Percentiles rank a stretch among this genome's conserved stretches.
Conservation (phyloP, 1,284 basidiomycete genomes). For the Leccinum subrobustum region DNA sequence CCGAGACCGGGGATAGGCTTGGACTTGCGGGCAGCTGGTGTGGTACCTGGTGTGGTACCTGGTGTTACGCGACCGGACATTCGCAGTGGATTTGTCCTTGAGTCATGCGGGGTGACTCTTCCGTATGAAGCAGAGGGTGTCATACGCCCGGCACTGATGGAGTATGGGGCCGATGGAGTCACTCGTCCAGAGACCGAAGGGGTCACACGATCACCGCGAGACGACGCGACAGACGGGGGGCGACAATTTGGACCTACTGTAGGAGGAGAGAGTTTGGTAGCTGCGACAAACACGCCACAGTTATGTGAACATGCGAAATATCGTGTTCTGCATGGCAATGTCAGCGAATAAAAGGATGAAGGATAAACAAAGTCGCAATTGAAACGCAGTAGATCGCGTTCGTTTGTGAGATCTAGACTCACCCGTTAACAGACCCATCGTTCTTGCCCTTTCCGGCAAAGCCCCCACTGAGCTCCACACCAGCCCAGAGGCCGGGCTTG, state of each 20-base stretch:
- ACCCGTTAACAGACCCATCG: conserved; percentile 89
- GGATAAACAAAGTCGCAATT: neutral
- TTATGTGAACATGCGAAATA: conserved; percentile 87
- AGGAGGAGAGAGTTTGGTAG: conserved; percentile 76
- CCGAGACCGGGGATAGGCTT: conserved; percentile 27
- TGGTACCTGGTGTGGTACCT: conserved; percentile 36
- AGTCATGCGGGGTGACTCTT: conserved; percentile 37
- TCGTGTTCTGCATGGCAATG: conserved; percentile 49
- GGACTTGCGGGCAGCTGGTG: conserved; percentile 35
- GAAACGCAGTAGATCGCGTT: neutral
- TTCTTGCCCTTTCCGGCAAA: conserved; percentile 96
- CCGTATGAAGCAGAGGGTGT: conserved; percentile 44
- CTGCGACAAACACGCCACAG: conserved; percentile 90
- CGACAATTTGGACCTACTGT: conserved; percentile 63
- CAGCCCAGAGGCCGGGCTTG: conserved; percentile 87
- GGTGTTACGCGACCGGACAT: conserved; percentile 43
- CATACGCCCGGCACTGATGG: conserved; percentile 43
- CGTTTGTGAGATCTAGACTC: conserved; percentile 35
- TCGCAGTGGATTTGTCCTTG: conserved; percentile 23
- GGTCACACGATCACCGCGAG: conserved; percentile 57
- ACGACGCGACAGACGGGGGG: conserved; percentile 80
- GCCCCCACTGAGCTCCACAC: conserved; percentile 84
- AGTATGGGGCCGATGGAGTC: conserved; percentile 46
- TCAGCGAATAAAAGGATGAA: conserved; percentile 10
- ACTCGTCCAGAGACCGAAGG: conserved; percentile 43